Conservation (phyloP, 768 basidiomycete genomes). For the Lyophyllum semitale region DNA sequence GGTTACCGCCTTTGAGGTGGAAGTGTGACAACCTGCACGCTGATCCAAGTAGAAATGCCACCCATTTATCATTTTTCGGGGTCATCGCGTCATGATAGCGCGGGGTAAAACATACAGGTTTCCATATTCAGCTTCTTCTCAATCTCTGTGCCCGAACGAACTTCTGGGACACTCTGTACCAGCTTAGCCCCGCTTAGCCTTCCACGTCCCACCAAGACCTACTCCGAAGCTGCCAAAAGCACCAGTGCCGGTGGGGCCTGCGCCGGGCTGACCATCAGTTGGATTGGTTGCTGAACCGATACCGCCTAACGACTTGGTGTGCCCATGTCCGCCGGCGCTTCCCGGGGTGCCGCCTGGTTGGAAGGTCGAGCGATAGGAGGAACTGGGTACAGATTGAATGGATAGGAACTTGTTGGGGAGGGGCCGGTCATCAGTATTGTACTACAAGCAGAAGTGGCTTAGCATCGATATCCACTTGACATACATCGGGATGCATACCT, state of each 20-base stretch:
- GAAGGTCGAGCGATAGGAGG: constrained; percentile 71
- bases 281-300: neutral
- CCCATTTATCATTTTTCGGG: neutral
- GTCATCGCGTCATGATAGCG: neutral
- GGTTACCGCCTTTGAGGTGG: constrained; percentile 23
- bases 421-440: constrained; percentile 86
- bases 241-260: constrained; percentile 15
- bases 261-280: constrained; percentile 11
- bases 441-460: constrained; percentile 43
- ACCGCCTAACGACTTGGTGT: constrained; percentile 13
- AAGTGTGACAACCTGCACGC: no score
- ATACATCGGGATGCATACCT: constrained; percentile 49
- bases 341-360: constrained; percentile 26
- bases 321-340: constrained; percentile 17
- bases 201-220: constrained; percentile 28
- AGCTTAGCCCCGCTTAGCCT: constrained; percentile 16
- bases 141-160: neutral
- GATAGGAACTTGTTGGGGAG: constrained; percentile 80
- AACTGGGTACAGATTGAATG: constrained; percentile 69
- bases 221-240: constrained; percentile 37
- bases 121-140: neutral
- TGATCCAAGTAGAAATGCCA: neutral
- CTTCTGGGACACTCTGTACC: neutral
- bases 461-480: neutral
- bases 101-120: constrained; percentile 4